Evolutionary conservation across 768 basidiomycete species (phyloP).

Genomic region (Rhodotorula babjevae): DNA sequence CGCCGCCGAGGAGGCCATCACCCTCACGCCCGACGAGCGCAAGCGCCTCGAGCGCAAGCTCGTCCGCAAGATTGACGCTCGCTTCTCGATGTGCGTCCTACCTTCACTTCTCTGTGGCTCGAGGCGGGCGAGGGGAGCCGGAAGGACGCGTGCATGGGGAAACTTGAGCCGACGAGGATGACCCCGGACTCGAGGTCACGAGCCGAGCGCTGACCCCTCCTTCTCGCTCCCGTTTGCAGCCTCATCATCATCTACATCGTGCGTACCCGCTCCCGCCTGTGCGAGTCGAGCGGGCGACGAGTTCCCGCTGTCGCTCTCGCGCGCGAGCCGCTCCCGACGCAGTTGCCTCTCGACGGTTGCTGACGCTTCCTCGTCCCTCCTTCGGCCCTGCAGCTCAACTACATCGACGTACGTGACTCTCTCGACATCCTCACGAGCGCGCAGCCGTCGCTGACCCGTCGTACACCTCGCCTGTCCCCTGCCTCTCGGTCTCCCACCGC

Average conservation of each 20-base stretch:
- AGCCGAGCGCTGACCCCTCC: neutral
- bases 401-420: neutral
- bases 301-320: too few species aligned
- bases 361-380: too few species aligned
- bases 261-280: neutral
- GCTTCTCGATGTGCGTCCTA: slow-evolving; percentile 43
- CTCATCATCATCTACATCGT: slow-evolving; percentile 13
- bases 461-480: too few species aligned
- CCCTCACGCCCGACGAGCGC: slow-evolving; percentile 22
- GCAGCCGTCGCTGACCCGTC: too few species aligned
- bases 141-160: neutral
- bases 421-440: neutral
- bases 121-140: too few species aligned
- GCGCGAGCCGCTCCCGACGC: too few species aligned
- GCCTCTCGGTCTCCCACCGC: too few species aligned
- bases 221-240: neutral
- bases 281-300: too few species aligned
- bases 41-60: slow-evolving; percentile 44
- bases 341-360: too few species aligned
- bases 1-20: neutral
- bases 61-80: slow-evolving; percentile 46
- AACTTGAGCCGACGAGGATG: too few species aligned
- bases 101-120: too few species aligned
- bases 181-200: neutral
- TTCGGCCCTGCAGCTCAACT: slow-evolving; percentile 41